Evolutionary conservation across 352 stramenopile genomes (phyloP).

Genomic region (Phytophthora tubulina): DNA sequence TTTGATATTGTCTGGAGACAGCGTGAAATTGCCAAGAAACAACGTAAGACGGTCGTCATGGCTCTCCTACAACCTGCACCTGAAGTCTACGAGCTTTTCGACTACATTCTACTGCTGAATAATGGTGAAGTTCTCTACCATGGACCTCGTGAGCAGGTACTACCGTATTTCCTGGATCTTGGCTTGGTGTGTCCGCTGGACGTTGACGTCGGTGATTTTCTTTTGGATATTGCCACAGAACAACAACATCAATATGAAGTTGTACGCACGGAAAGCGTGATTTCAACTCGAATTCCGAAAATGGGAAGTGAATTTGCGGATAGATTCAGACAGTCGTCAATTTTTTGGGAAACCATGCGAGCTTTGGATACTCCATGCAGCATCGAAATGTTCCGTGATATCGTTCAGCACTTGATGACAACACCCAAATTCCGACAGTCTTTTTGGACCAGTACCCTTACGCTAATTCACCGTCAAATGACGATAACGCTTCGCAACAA

Average conservation of each 20-base stretch:
- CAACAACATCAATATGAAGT: conserved; percentile 28
- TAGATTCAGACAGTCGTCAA: conserved; percentile 2
- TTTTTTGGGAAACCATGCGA: conserved; percentile 4
- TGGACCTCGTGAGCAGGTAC: conserved; percentile 22
- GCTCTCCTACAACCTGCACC: conserved; percentile 86
- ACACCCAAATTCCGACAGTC: conserved; percentile 6
- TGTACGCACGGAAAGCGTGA: background rate
- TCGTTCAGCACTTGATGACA: conserved; percentile 7
- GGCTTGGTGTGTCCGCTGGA: conserved; percentile 36
- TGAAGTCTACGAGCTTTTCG: conserved; percentile 91
- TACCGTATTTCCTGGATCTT: conserved; percentile 43
- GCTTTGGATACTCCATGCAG: background rate
- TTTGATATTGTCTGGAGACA: conserved; percentile 56
- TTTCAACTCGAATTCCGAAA: background rate
- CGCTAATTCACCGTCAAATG: background rate
- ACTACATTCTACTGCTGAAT: conserved; percentile 54
- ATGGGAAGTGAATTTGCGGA: conserved; percentile 1
- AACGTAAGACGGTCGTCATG: conserved; percentile 51
- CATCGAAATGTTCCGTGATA: conserved; percentile 2
- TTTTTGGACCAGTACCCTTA: background rate
- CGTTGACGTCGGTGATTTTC: conserved; percentile 41
- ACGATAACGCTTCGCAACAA: conserved; percentile 8
- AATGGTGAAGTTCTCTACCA: conserved; percentile 84
- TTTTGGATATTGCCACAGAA: conserved; percentile 42
- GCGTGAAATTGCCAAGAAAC: conserved; percentile 34